Conservation (phyloP, 495 filamentous ascomycete genomes). For the Choiromyces venosus region DNA sequence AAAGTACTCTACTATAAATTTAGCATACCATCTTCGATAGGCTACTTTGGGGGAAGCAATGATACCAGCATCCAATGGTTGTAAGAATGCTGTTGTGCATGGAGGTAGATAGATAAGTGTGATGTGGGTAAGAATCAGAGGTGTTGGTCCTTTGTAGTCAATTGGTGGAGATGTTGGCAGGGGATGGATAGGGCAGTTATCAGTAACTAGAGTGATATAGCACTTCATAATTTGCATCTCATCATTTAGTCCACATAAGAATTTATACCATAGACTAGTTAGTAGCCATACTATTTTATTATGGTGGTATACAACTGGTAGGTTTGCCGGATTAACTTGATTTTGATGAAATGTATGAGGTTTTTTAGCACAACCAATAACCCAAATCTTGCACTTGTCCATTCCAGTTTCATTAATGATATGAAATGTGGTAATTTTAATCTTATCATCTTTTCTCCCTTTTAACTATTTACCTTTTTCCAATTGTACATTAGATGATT, state of each 20-base stretch:
- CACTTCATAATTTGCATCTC: conserved; percentile 35
- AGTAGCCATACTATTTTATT: conserved; percentile 15
- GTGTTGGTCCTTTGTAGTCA: conserved; percentile 3
- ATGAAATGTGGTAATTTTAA: conserved; percentile 25
- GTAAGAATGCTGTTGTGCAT: not conserved
- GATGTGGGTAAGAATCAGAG: conserved; percentile 24
- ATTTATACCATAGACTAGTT: conserved; percentile 17
- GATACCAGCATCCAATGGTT: conserved; percentile 28
- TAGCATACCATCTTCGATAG: conserved; percentile 4
- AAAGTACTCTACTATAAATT: conserved; percentile 12
- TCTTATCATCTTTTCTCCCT: conserved; percentile 29
- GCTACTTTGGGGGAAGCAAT: conserved; percentile 16
- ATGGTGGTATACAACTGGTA: conserved; percentile 7
- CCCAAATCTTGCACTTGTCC: not conserved
- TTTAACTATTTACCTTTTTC: not conserved
- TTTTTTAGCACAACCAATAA: not conserved
- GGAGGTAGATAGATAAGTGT: conserved; percentile 13
- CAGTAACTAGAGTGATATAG: conserved; percentile 37
- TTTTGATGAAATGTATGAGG: not conserved
- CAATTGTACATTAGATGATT: not conserved
- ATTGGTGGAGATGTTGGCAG: conserved; percentile 8
- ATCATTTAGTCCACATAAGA: conserved; percentile 31
- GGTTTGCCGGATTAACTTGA: conserved; percentile 5
- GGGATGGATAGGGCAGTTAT: conserved; percentile 42
- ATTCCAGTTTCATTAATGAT: conserved; percentile 36